These are phyloP conservation scores for Microthyrium microscopicum DNA, from an alignment of 2,329 filamentous ascomycete species.

Conservation along the genomic window DNA sequence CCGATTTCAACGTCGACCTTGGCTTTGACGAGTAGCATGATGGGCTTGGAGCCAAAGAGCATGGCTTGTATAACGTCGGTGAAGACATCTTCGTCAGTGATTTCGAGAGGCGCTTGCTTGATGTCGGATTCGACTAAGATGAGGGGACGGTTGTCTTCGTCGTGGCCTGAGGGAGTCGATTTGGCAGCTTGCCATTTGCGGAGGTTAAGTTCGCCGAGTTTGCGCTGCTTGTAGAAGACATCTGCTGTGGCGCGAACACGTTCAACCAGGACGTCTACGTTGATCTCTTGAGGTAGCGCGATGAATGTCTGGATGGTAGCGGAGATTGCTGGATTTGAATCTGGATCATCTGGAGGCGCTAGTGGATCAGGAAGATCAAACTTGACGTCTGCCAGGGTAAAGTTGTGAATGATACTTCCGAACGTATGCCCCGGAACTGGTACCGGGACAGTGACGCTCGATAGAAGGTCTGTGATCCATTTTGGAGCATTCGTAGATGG, in stretches of 20 bases:
- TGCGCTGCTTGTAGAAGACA: conserved; percentile 59
- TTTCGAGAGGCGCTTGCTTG: conserved; percentile 61
- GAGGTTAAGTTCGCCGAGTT: conserved; percentile 68
- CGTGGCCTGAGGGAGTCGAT: conserved; percentile 47
- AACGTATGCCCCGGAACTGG: conserved; percentile 70
- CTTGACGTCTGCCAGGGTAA: conserved; percentile 69
- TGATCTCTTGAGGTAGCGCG: conserved; percentile 67
- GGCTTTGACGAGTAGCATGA: conserved; percentile 62
- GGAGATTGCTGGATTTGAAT: conserved; percentile 61
- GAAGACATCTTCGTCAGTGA: conserved; percentile 67
- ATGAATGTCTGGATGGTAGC: conserved; percentile 69
- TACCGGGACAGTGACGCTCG: conserved; percentile 67
- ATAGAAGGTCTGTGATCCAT: conserved; percentile 70
- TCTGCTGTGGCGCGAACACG: conserved; percentile 61
- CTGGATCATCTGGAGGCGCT: conserved; percentile 57
- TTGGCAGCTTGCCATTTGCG: conserved; percentile 70
- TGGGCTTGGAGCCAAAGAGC: conserved; percentile 52
- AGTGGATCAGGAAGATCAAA: conserved; percentile 71
- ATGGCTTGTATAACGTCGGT: conserved; percentile 56
- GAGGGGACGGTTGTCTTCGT: conserved; percentile 37
- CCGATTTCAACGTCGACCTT: conserved; percentile 67
- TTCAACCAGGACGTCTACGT: conserved; percentile 66
- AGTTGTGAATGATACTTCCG: conserved; percentile 72
- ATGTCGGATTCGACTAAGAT: conserved; percentile 64
- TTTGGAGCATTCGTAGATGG: conserved; percentile 51